Evolutionary conservation across 345 rosid species (phyloP).

Genomic region (Gossypium arboreum): DNA sequence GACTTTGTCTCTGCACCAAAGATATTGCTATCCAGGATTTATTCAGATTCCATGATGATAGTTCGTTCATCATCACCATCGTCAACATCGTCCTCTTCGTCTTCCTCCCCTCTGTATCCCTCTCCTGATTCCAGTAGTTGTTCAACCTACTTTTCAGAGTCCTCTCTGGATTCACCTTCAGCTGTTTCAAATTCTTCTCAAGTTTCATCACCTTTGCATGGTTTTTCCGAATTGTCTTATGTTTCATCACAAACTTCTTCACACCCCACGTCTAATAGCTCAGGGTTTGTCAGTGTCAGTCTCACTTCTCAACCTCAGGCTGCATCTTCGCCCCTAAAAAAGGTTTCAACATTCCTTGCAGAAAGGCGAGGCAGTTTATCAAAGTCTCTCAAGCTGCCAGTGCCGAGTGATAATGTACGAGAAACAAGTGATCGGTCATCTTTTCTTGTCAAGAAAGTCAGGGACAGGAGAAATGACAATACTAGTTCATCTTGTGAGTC

Average conservation of each 20-base stretch:
- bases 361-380: constrained; percentile 80
- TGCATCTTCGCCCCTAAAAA: constrained; percentile 38
- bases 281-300: constrained; percentile 33
- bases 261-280: constrained; percentile 28
- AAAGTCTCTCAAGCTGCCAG: constrained; percentile 69
- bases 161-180: constrained; percentile 67
- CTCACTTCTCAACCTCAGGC: constrained; percentile 31
- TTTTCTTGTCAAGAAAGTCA: constrained; percentile 32
- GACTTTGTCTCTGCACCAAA: constrained; percentile 64
- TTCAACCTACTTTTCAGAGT: constrained; percentile 58
- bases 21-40: constrained; percentile 67
- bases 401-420: constrained; percentile 40
- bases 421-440: constrained; percentile 23
- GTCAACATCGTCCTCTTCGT: constrained; percentile 44
- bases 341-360: constrained; percentile 65
- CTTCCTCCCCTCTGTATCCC: constrained; percentile 68
- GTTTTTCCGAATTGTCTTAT: constrained; percentile 58
- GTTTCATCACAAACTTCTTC: constrained; percentile 40
- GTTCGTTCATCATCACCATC: constrained; percentile 68
- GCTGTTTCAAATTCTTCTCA: constrained; percentile 50
- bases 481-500: constrained; percentile 35
- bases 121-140: constrained; percentile 73
- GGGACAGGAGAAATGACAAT: constrained; percentile 23
- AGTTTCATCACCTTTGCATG: constrained; percentile 54
- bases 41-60: constrained; percentile 93